Percentiles rank a stretch among this genome's conserved stretches.
Evolutionary conservation across 2,329 filamentous ascomycete genomes (phyloP).

Genomic region (Lecanoromycetidae sp.): DNA sequence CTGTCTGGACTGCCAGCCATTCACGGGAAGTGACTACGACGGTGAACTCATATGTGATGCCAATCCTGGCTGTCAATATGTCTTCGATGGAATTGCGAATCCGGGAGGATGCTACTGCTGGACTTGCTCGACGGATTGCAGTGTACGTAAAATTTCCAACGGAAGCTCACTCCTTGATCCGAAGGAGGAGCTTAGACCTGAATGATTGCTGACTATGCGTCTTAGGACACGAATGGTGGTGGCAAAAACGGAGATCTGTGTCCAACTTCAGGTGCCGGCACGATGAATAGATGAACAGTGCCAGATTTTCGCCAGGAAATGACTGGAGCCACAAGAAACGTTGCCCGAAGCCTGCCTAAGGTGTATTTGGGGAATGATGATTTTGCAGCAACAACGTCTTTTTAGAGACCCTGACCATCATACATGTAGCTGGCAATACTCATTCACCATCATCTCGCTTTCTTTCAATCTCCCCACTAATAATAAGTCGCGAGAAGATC

Average conservation of each 20-base stretch:
- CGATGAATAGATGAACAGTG: neutral
- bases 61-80: neutral
- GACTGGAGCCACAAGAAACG: neutral
- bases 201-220: neutral
- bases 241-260: neutral
- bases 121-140: neutral
- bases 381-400: too few relatives aligned
- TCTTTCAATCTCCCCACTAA: too few relatives aligned
- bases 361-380: too few relatives aligned
- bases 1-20: neutral
- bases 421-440: too few relatives aligned
- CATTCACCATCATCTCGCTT: too few relatives aligned
- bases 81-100: neutral
- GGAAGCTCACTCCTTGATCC: neutral
- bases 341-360: neutral
- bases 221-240: neutral
- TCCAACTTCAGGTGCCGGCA: neutral
- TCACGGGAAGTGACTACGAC: neutral
- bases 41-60: neutral
- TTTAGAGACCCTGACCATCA: too few relatives aligned
- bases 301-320: neutral
- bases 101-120: neutral
- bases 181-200: neutral
- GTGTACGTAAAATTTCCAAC: neutral
- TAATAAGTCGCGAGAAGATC: too few relatives aligned